Base-by-base conservation (phyloP, 164 flowering plant species). In the Platanus orientalis region DNA sequence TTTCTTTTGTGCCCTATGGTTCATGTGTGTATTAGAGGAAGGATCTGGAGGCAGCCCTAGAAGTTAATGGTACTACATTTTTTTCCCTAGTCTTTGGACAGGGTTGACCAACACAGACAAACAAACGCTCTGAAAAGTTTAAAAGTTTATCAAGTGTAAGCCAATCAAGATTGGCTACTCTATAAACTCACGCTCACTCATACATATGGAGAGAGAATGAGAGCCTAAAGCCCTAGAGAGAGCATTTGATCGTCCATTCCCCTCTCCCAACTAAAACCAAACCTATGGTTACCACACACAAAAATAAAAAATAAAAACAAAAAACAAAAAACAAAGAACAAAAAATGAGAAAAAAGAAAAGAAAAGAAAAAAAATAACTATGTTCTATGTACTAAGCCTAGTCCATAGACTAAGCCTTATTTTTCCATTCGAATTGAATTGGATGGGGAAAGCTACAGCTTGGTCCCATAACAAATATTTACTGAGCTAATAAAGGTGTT, bases 91-190 rank as follows among this genome's bases (percentile, higher is more conserved):
- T 69, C 72, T 56, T 68, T 59, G 72, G 70, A 40, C 67, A 54
- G 58, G 66, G 80, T 73, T 78, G 79, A 77, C 79, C 71, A 67
- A 69, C 66, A 48, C 7, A 47, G 67, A 57, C 60, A 60, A 40
- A 19, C 30, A 42, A 69, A 49, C 36, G 62, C 52, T 57, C 56
- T 51, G 48, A 25, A 58, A 63, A 51, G 70, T 59, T 59, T 23
- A 62, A 24, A 58, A 52, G 32, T 53, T 62, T 36, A 25, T 65
- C 23, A 10, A 7, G 13, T 34, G 57, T 30, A 34, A 50, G 29
- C 56, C 47, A 39, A 24, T 63, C 51, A 66, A 26, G 58, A 19
- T 59, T 32, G 45, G 45, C 42, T n/a, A 36, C 50, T 49, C 57
- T 27, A 26, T 32, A 24, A 6, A 29, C 9, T 60, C 25, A 60